These are phyloP conservation scores for Trametes cinnabarina DNA, from an alignment of 768 basidiomycete species.

Conservation along the genomic window DNA sequence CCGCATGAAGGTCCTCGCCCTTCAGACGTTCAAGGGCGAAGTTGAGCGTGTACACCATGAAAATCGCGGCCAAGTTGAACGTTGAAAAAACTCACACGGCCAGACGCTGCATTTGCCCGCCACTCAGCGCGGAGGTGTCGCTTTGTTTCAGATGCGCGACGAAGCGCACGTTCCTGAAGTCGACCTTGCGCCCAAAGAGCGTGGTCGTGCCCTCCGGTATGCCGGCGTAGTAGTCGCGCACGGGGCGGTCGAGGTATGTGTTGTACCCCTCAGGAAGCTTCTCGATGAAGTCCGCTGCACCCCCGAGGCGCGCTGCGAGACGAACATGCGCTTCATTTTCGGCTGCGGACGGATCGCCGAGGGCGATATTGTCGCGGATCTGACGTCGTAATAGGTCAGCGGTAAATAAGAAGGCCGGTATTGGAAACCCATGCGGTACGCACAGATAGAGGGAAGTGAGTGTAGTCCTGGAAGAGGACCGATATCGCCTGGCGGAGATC, in stretches of 20 bases:
- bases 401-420: not conserved
- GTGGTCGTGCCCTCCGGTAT: constrained; percentile 62
- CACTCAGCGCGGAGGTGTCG: constrained; percentile 55
- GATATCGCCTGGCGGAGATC: constrained; percentile 67
- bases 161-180: constrained; percentile 44
- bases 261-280: constrained; percentile 64
- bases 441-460: constrained; percentile 76
- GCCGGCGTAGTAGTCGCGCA: constrained; percentile 62
- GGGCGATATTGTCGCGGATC: constrained; percentile 76
- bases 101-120: constrained; percentile 24
- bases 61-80: no score
- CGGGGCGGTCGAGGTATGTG: constrained; percentile 73
- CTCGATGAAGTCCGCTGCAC: constrained; percentile 63
- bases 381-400: constrained; percentile 32
- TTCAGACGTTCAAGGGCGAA: no score
- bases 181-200: constrained; percentile 58
- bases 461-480: constrained; percentile 83
- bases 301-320: constrained; percentile 68
- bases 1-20: constrained; percentile 30
- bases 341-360: constrained; percentile 61
- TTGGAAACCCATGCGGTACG: constrained; percentile 21
- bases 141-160: constrained; percentile 48
- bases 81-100: constrained; percentile 14
- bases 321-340: constrained; percentile 55
- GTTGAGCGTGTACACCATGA: no score